Base-by-base conservation (phyloP, 2,329 filamentous ascomycete genomes). In the Fusarium oxysporum region DNA sequence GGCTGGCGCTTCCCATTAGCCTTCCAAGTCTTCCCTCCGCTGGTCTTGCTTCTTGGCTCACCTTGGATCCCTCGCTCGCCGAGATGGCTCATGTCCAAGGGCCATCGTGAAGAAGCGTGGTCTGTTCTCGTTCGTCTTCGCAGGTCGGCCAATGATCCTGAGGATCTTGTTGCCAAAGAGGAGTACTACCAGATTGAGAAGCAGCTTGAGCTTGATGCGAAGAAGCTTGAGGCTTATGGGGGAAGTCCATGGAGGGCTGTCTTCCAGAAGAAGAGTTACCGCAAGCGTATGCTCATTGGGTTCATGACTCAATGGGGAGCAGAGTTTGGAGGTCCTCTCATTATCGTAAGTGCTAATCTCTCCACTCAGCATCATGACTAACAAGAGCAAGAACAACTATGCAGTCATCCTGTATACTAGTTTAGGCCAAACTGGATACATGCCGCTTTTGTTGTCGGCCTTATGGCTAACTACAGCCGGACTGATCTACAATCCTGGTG, bases 301-400 rank as follows among this genome's bases (percentile, higher is more conserved):
- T 88, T 87, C 67, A 77, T 87, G 40, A 87, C 85, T 0, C 86
- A 87, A 70, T 88, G 85, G 85, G 86, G 85, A 28, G 85, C 86
- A 4, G 85, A 87, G 59, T 87, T 87, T 73, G 85, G 82, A n/a
- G 86, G 86, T 0, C 85, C 85, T 16, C 79, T 88, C 2, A 85
- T 88, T 21, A 87, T 87, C 61, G 85, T 86, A 62, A 76, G 84
- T 81, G 0, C 6, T 0, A 6, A 0, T 3, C 6, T 3, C 6
- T 2, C 0, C 0, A 9, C 2, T 0, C 6, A 4, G 2, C 1
- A 4, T 19, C 14, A 2, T 7, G 3, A 12, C 54, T 71, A 13
- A 71, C 48, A 2, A 0, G 1, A 0, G 0, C 8, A 32, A 86
- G 84, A 87, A 87, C 71, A 84, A 83, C 65, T 83, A 83, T 11